Conservation (phyloP, 2,329 filamentous ascomycete species). For the Talaromyces funiculosus region DNA sequence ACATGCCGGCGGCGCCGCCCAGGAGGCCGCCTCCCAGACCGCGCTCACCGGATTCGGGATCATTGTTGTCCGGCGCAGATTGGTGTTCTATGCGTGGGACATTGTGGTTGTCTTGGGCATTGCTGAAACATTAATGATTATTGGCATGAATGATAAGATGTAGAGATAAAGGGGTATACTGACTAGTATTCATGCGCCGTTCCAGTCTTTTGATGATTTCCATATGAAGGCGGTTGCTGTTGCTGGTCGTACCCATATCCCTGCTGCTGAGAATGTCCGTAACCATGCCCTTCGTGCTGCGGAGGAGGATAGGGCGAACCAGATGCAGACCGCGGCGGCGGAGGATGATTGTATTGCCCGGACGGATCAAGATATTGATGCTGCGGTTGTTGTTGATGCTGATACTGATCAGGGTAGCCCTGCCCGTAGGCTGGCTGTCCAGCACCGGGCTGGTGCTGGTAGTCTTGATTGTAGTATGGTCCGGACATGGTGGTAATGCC, state of each 20-base stretch:
- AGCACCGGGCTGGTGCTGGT: not conserved
- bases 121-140: not conserved
- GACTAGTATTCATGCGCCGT: constrained; percentile 12
- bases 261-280: constrained; percentile 21
- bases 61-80: constrained; percentile 25
- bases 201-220: not conserved
- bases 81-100: not conserved
- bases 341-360: constrained; percentile 1
- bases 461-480: constrained; percentile 10
- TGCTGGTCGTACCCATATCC: not conserved
- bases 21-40: constrained; percentile 53
- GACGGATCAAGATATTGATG: constrained; percentile 14
- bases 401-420: constrained; percentile 3
- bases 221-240: not conserved
- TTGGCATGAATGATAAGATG: not conserved
- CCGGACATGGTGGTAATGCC: constrained; percentile 9
- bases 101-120: not conserved
- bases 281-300: constrained; percentile 24
- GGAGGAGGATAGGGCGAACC: constrained; percentile 28
- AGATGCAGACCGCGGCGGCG: constrained; percentile 1
- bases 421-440: not conserved
- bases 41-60: constrained; percentile 46
- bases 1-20: constrained; percentile 53
- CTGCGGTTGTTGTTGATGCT: constrained; percentile 15
- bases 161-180: not conserved